Base-by-base conservation (phyloP, 2,329 filamentous ascomycete species). In the Berkeleyomyces rouxiae region DNA sequence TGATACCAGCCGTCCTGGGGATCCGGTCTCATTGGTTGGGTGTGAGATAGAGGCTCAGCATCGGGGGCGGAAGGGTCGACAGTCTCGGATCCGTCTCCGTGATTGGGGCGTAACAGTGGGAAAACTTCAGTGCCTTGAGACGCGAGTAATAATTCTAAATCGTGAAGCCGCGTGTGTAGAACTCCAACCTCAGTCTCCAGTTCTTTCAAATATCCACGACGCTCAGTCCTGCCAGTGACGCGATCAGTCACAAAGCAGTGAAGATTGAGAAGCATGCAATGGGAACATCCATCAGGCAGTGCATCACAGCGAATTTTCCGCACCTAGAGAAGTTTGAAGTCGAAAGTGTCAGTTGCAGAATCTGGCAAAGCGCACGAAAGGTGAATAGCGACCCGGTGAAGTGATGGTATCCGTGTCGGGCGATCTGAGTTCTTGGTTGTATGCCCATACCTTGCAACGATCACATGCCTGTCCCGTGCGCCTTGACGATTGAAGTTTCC, bases 291-390 rank as follows among this genome's bases (percentile, higher is more conserved):
- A 67, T 88, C 85, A 40, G 86, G 83, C 47, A 87, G 78, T 61
- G 84, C 86, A 75, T 95, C 90, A 77, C 90, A 95, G 70, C 88
- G 83, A 69, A 95, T 95, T 74, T 95, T 95, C 68, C 90, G 83
- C 64, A 90, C 79, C 62, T 63, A 55, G n/a, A 55, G 7, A 63
- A 33, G 86, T 89, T 36, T 16, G 2, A 2, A 44, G 6, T 64
- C 65, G 37, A 13, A n/a, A 65, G 61, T 58, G 66, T 66, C 65
- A 69, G 67, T 69, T 53, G 64, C 61, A 36, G 60, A 62, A 43
- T 43, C 49, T 59, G 6, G 61, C 23, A 49, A 53, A 33, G 16
- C 58, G 64, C 61, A 53, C 61, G 49, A 57, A 23, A 42, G 5
- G 9, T 49, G 42, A n/a, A 33, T 9, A 36, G 61, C 16, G 13